A percentile compares a stretch with the other conserved stretches of the same genome.
Evolutionary conservation across 2,329 filamentous ascomycete species (phyloP).

Genomic region (Triangularia setosa): DNA sequence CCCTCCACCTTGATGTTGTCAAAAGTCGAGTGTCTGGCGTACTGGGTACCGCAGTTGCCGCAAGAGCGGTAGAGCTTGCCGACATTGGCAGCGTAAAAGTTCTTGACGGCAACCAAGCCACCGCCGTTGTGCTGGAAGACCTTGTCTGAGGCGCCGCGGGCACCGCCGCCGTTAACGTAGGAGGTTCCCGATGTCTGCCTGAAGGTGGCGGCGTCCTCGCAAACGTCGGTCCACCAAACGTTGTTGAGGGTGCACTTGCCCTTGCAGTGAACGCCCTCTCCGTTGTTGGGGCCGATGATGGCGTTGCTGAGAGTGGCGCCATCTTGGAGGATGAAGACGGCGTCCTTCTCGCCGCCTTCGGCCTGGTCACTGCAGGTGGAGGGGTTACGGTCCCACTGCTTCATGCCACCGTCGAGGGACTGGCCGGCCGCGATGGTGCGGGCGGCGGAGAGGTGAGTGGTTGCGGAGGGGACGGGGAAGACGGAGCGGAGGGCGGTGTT

Average conservation of each 20-base stretch:
- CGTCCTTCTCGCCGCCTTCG: constrained; percentile 33
- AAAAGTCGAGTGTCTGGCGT: constrained; percentile 40
- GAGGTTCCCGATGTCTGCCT: constrained; percentile 36
- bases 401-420: constrained; percentile 45
- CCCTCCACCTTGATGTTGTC: constrained; percentile 39
- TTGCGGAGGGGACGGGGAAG: constrained; percentile 39
- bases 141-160: constrained; percentile 35
- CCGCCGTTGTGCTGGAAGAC: constrained; percentile 38
- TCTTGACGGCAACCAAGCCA: constrained; percentile 32
- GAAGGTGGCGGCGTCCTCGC: constrained; percentile 36
- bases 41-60: constrained; percentile 44
- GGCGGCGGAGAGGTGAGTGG: constrained; percentile 37
- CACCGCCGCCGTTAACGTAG: constrained; percentile 37
- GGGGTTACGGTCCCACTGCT: constrained; percentile 27
- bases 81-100: constrained; percentile 41
- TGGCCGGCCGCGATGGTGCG: constrained; percentile 41
- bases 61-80: constrained; percentile 46
- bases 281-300: constrained; percentile 47
- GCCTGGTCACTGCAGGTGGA: constrained; percentile 25
- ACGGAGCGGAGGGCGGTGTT: constrained; percentile 28
- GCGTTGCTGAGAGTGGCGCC: constrained; percentile 49
- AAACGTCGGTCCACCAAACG: constrained; percentile 34
- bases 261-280: constrained; percentile 47
- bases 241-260: constrained; percentile 42
- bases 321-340: constrained; percentile 48